Conservation (phyloP, 2,329 filamentous ascomycete genomes). For the Leptographium radiaticola region DNA sequence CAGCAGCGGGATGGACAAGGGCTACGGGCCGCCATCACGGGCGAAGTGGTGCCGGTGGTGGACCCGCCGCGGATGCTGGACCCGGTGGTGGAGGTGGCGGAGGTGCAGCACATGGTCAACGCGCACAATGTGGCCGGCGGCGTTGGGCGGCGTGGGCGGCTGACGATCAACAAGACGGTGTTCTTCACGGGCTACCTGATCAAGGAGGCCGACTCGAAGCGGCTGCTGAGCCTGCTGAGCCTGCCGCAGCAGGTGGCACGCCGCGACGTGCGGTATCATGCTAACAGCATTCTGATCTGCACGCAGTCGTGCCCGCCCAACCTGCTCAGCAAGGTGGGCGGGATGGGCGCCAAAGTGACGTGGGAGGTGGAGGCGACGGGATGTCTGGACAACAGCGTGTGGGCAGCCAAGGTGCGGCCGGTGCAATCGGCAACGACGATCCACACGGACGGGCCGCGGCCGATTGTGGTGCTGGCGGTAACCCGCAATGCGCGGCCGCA, state of each 20-base stretch:
- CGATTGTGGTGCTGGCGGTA: conserved; percentile 72
- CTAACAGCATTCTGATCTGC: conserved; percentile 83
- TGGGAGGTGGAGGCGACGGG: conserved; percentile 76
- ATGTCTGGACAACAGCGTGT: conserved; percentile 66
- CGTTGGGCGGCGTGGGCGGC: conserved; percentile 24
- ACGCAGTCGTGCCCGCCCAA: conserved; percentile 58
- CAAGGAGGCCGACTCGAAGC: conserved; percentile 54
- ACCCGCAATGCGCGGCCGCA: conserved; percentile 62
- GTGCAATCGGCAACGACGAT: conserved; percentile 46
- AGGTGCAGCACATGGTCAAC: conserved; percentile 83
- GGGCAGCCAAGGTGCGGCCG: conserved; percentile 72
- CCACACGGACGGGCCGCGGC: conserved; percentile 67
- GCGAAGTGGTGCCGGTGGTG: conserved; percentile 76
- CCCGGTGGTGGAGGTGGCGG: conserved; percentile 64
- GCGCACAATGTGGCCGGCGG: conserved; percentile 57
- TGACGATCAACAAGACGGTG: conserved; percentile 73
- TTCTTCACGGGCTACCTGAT: conserved; percentile 92
- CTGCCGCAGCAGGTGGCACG: conserved; percentile 36
- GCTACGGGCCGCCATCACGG: conserved; percentile 48
- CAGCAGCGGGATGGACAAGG: background rate
- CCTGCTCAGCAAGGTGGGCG: conserved; percentile 73
- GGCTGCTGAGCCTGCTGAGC: conserved; percentile 55
- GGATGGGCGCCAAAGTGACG: conserved; percentile 66
- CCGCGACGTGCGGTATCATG: conserved; percentile 65
- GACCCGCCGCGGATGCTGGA: conserved; percentile 64